These are phyloP conservation scores for Takakia lepidozioides DNA, from an alignment of 225 moss, liverwort and hornwort genomes.

Conservation along the genomic window DNA sequence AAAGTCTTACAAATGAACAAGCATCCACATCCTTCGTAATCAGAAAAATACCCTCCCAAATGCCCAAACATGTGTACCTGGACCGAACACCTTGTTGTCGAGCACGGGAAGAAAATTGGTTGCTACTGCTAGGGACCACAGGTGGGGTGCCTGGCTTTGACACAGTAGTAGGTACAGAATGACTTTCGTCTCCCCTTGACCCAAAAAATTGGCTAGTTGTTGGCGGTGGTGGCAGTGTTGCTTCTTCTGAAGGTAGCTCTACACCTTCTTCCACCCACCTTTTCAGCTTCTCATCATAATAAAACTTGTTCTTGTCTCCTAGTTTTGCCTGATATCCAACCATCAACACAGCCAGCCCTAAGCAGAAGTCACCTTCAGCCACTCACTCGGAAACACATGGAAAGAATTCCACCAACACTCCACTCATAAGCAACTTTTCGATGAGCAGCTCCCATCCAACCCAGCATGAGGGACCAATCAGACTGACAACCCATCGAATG, in stretches of 20 bases:
- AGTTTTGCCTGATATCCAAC: slow-evolving; percentile 68
- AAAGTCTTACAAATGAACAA: too few species aligned
- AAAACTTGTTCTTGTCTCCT: slow-evolving; percentile 83
- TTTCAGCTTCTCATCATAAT: slow-evolving; percentile 87
- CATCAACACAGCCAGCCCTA: too few species aligned
- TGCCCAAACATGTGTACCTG: slow-evolving; percentile 29
- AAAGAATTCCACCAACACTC: too few species aligned
- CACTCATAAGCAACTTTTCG: too few species aligned
- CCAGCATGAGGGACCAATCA: too few species aligned
- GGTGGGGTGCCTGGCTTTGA: slow-evolving; percentile 81
- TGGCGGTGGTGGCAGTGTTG: slow-evolving; percentile 71
- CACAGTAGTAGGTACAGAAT: slow-evolving; percentile 27
- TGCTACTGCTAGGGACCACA: slow-evolving; percentile 67
- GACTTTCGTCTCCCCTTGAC: slow-evolving; percentile 33
- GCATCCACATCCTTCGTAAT: not conserved
- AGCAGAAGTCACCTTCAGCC: too few species aligned
- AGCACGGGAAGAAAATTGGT: slow-evolving; percentile 77
- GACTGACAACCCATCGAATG: too few species aligned
- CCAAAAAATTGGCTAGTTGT: slow-evolving; percentile 43
- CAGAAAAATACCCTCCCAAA: not conserved
- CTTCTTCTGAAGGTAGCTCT: slow-evolving; percentile 52
- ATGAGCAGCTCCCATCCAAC: too few species aligned
- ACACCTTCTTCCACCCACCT: slow-evolving; percentile 98
- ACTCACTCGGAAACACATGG: too few species aligned
- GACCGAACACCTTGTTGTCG: slow-evolving; percentile 81